Base-by-base conservation (phyloP, 805 yeast species). In the Metschnikowia continentalis region DNA sequence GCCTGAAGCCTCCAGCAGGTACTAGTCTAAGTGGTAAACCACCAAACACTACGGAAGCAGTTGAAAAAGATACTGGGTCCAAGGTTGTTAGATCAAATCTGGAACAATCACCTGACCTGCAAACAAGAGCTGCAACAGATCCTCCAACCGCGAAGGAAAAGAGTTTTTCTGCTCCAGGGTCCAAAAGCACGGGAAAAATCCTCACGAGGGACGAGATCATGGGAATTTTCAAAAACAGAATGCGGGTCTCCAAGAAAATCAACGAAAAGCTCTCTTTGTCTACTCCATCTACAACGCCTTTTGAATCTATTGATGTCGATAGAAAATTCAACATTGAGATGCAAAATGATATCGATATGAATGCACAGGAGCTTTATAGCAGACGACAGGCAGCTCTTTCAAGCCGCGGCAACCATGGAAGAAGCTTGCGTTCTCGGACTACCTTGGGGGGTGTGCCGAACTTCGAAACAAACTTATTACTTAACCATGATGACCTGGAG, bases 361-460 rank as follows among this genome's bases (percentile, higher is more conserved):
- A 48, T 32, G 56, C 54, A 5, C 48, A 42, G 15, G 57, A 57
- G 43, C 49, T 57, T 11, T 50, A 49, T 11, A 42, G 36, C 19
- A 48, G 59, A 26, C 48, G 54, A 15, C 46, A 48, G 5, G 59
- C 58, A 10, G 61, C 59, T 4, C 47, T 48, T 5, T 47, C 49
- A 11, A 45, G 39, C 19, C 23, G 40, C 14, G 35, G 46, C 26
- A 19, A 17, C 35, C 36, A 33, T 7, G 54, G 51, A 5, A 47
- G 61, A 40, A 51, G 30, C 14, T 45, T 51, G 45, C 54, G 60
- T 8, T 58, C 60, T 11, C 51, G 57, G n/a, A 50, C 48, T 7
- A 48, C 52, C 7, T 40, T 54, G 10, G 40, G 44, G 4, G 53
- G 52, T 6, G 45, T 51, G 5, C 52, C 57, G 8, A 49, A 52